A percentile compares a stretch with the other conserved stretches of the same genome.
Evolutionary conservation across 495 filamentous ascomycete species (phyloP).

Genomic region (Endocarpon pusillum): DNA sequence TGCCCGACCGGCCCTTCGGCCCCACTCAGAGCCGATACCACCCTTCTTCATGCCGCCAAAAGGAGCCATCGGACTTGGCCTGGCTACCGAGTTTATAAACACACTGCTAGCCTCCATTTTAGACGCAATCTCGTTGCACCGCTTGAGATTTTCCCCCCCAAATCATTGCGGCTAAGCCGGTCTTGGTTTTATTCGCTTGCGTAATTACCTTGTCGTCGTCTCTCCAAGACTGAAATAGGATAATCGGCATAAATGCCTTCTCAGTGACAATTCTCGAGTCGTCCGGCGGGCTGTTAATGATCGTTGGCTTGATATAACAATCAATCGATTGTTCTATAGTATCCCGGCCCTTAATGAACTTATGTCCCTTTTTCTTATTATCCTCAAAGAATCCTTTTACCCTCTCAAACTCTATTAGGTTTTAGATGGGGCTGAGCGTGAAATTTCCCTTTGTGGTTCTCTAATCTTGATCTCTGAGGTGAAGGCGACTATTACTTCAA

Average conservation of each 20-base stretch:
- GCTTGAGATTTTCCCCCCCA: slow-evolving; percentile 29
- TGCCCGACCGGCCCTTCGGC: slow-evolving; percentile 34
- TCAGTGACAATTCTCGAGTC: slow-evolving; percentile 24
- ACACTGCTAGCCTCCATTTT: slow-evolving; percentile 29
- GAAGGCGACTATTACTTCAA: slow-evolving; percentile 30
- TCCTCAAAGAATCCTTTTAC: slow-evolving; percentile 30
- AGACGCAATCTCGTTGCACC: slow-evolving; percentile 22
- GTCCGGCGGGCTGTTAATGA: slow-evolving; percentile 34
- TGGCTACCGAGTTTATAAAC: slow-evolving; percentile 11
- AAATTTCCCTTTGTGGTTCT: slow-evolving; percentile 11
- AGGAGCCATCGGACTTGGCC: slow-evolving; percentile 23
- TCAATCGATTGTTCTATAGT: slow-evolving; percentile 17
- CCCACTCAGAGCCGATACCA: slow-evolving; percentile 45
- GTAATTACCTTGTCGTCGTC: slow-evolving; percentile 34
- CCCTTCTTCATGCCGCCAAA: slow-evolving; percentile 46
- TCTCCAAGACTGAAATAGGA: slow-evolving; percentile 29
- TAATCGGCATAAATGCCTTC: slow-evolving; percentile 28
- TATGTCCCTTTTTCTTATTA: slow-evolving; percentile 24
- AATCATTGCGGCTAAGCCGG: slow-evolving; percentile 32
- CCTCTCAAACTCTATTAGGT: slow-evolving; percentile 31
- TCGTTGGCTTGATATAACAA: slow-evolving; percentile 29
- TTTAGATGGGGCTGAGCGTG: slow-evolving; percentile 25
- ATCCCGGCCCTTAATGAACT: slow-evolving; percentile 23
- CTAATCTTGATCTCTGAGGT: slow-evolving; percentile 29
- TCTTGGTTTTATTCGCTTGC: slow-evolving; percentile 28